Evolutionary conservation across 805 yeast genomes (phyloP), one percentile per base, ranked within the genome.

Genomic region (Saccharomycopsis microspora): DNA sequence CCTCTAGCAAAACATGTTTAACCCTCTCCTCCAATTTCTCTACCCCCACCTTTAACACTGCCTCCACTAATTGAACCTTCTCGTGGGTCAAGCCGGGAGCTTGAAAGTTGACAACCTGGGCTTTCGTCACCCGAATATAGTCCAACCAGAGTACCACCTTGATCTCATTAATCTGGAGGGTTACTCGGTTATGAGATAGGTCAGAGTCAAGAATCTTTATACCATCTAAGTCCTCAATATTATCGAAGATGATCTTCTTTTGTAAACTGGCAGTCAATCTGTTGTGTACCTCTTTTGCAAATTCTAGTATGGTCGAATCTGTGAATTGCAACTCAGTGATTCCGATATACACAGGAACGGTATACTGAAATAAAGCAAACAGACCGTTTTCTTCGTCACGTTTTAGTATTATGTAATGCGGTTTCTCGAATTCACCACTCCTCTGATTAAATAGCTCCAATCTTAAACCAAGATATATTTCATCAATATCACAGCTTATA

Each of bases 321-420:
- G 11, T 36, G 45, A 10, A 19, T 4, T 19, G 44, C 48, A 33
- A 49, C 32, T 41, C 36, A 4, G 32, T 32, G 8, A 49, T n/a
- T 19, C 41, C 34, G 9, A 49, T 45, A 42, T 45, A 49, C 28
- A 31, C 40, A 4, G 52, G 48, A 7, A 49, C 29, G 31, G 52
- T 49, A n/a, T 49, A 48, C 32, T 49, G 44, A 43, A 49, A 49
- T 11, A 49, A 44, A 11, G 32, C 27, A 10, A 31, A 34, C 5
- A 36, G 43, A 28, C 34, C 10, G 37, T 10, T 34, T n/a, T 10
- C n/a, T n/a, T 10, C 37, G 10, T 34, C n/a, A 34, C n/a, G 19
- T 33, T 36, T 44, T 31, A 49, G 44, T 40, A 49, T 49, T 7
- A 49, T 37, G 31, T 49, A 49, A 11, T 46, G 47, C 5, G 53